Conservation (phyloP, 2,329 filamentous ascomycete species). For the Juglanconis oblonga region DNA sequence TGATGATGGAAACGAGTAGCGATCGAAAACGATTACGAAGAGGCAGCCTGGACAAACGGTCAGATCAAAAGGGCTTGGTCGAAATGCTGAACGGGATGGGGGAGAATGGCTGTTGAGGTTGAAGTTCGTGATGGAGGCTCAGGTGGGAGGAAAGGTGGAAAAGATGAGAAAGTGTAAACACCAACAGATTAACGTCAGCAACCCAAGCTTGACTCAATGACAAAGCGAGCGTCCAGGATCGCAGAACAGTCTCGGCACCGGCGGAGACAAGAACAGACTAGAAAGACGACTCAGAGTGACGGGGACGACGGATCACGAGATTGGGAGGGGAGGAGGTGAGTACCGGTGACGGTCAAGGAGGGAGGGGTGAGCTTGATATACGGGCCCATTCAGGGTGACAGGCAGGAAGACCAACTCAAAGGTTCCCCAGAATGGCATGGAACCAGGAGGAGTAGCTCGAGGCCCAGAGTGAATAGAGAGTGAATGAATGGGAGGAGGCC, state of each 20-base stretch:
- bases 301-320: not conserved
- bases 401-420: not conserved
- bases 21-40: not conserved
- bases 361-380: constrained; percentile 13
- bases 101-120: not conserved
- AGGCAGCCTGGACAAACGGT: not conserved
- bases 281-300: not conserved
- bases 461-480: not conserved
- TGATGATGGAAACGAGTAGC: not conserved
- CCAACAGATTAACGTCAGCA: not conserved
- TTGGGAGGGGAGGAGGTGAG: not conserved
- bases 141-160: not conserved
- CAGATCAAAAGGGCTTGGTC: not conserved
- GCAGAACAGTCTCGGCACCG: not conserved
- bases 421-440: constrained; percentile 7
- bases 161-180: constrained; percentile 1
- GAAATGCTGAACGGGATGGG: not conserved
- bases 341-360: not conserved
- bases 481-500: not conserved
- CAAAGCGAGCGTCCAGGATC: constrained; percentile 15
- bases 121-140: not conserved
- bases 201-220: constrained; percentile 7
- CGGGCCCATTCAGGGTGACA: not conserved
- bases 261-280: not conserved
- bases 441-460: not conserved